Percentiles rank a stretch among this genome's conserved stretches.
Conservation (phyloP, 768 basidiomycete species). For the Multifurca ochricompacta region DNA sequence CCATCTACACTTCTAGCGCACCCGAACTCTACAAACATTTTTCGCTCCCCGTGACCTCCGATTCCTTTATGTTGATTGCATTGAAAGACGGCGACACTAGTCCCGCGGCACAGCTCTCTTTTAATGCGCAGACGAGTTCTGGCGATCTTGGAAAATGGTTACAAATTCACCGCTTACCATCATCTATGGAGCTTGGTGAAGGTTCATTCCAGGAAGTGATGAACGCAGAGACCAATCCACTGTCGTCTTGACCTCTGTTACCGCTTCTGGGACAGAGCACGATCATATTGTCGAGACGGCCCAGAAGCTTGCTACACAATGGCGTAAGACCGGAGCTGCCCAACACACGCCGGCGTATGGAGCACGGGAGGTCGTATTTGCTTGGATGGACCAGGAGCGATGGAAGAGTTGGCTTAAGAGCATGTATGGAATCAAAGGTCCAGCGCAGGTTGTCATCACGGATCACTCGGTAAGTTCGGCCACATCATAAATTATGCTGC, state of each 20-base stretch:
- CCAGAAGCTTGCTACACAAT: conserved; percentile 47
- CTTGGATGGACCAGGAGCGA: conserved; percentile 79
- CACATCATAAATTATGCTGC: background rate
- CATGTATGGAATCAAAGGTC: conserved; percentile 66
- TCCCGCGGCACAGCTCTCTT: conserved; percentile 39
- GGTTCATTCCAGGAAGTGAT: conserved; percentile 81
- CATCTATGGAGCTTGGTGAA: conserved; percentile 62
- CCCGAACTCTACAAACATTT: conserved; percentile 30
- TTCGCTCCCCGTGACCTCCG: conserved; percentile 25
- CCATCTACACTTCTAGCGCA: conserved; percentile 38
- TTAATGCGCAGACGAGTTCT: conserved; percentile 13
- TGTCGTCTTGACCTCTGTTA: conserved; percentile 65
- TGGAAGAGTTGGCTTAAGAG: conserved; percentile 90
- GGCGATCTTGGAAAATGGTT: conserved; percentile 42
- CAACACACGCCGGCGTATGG: conserved; percentile 23
- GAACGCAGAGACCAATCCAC: conserved; percentile 65
- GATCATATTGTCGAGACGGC: conserved; percentile 41
- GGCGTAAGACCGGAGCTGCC: conserved; percentile 41
- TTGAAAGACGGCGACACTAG: conserved; percentile 52
- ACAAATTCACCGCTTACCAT: conserved; percentile 61
- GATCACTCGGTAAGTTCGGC: conserved; percentile 65
- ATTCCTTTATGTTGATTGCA: conserved; percentile 63
- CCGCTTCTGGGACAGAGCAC: conserved; percentile 25
- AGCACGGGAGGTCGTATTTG: conserved; percentile 63
- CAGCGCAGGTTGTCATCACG: conserved; percentile 54